Conservation (phyloP, 1,284 basidiomycete species). For the Chalciporus sp. region DNA sequence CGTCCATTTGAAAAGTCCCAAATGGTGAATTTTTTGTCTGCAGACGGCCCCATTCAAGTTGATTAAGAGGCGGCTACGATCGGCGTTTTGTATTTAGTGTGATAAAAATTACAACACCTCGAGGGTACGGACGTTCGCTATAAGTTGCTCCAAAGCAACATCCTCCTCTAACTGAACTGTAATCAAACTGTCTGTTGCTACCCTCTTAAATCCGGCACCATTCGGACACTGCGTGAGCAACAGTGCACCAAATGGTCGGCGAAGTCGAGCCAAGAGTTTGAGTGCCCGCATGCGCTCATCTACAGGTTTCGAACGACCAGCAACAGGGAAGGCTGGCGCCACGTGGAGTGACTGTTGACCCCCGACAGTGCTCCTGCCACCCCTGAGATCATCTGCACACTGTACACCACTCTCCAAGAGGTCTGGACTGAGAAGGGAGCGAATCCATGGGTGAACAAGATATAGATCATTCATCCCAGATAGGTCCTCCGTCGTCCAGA, state of each 20-base stretch:
- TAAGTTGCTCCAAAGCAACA: neutral
- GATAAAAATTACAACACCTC: slow-evolving; percentile 4
- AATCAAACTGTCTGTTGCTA: slow-evolving; percentile 11
- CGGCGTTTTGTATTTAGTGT: too few species aligned
- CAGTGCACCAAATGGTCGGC: slow-evolving; percentile 9
- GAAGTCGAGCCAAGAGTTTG: slow-evolving; percentile 6
- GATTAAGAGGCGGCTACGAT: too few species aligned
- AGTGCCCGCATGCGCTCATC: neutral
- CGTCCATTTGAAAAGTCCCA: too few species aligned
- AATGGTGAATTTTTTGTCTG: too few species aligned
- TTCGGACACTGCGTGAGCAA: neutral
- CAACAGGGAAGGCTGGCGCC: too few species aligned
- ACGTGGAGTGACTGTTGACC: too few species aligned
- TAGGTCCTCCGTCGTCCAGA: slow-evolving; percentile 6
- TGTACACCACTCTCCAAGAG: too few species aligned
- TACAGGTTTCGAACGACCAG: neutral
- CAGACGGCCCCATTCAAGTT: too few species aligned
- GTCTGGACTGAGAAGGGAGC: neutral
- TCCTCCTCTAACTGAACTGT: slow-evolving; percentile 1
- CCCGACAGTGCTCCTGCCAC: too few species aligned
- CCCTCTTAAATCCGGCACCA: slow-evolving; percentile 5
- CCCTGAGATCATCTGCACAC: too few species aligned
- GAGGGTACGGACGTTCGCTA: slow-evolving; percentile 2
- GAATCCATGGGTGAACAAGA: slow-evolving; percentile 14
- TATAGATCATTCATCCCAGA: neutral